These are phyloP conservation scores for Alternaria postmessia DNA, from an alignment of 2,329 filamentous ascomycete species.

Conservation along the genomic window DNA sequence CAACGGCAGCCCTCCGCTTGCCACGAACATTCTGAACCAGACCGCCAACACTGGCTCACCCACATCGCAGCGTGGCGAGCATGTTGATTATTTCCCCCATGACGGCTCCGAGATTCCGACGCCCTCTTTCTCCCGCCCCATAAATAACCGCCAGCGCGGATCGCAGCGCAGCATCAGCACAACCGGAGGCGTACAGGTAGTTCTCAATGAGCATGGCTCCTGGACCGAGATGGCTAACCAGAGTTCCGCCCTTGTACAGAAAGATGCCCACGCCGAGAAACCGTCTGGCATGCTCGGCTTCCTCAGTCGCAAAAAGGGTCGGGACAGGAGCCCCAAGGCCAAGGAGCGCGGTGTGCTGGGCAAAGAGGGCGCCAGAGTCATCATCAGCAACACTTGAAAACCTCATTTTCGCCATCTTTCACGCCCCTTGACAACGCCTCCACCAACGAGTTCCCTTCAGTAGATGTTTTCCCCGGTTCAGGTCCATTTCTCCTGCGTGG, in stretches of 20 bases:
- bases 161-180: conserved; percentile 77
- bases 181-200: conserved; percentile 87
- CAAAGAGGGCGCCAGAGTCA: conserved; percentile 84
- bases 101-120: conserved; percentile 38
- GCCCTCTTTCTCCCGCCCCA: conserved; percentile 50
- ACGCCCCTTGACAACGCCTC: not conserved
- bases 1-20: conserved; percentile 58
- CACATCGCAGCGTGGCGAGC: conserved; percentile 46
- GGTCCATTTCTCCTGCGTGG: conserved; percentile 6
- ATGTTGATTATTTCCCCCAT: conserved; percentile 46
- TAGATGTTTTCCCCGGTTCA: conserved; percentile 2
- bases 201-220: conserved; percentile 85
- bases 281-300: conserved; percentile 91
- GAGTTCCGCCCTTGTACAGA: conserved; percentile 72
- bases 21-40: conserved; percentile 35
- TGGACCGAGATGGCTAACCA: conserved; percentile 92
- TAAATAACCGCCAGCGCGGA: conserved; percentile 61
- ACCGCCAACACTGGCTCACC: conserved; percentile 38
- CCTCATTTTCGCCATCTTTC: not conserved
- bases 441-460: conserved; percentile 11
- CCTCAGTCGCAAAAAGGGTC: conserved; percentile 85
- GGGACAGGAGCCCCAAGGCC: conserved; percentile 91
- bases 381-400: conserved; percentile 55
- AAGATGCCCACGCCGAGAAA: conserved; percentile 47
- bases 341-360: conserved; percentile 92